Conservation (phyloP, 352 stramenopile genomes). For the Phytophthora citricola region DNA sequence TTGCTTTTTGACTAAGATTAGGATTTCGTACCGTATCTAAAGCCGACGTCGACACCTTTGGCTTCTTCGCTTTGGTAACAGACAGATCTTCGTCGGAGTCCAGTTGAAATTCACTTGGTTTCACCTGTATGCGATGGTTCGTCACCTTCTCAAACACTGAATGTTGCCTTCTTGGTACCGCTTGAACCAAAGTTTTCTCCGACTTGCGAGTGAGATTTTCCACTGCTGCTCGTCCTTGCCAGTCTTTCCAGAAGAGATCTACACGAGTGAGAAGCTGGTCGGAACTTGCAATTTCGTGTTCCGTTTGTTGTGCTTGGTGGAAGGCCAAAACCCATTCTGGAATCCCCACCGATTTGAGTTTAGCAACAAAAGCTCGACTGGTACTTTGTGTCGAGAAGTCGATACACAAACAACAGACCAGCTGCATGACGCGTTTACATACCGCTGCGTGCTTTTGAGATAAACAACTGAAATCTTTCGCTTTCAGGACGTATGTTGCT, state of each 20-base stretch:
- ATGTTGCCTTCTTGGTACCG: neutral
- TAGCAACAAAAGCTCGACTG: slow-evolving; percentile 28
- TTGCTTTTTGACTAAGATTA: neutral
- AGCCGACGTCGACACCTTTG: slow-evolving; percentile 1
- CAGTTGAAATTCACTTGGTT: neutral
- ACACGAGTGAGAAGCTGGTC: slow-evolving; percentile 7
- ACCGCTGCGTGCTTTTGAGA: slow-evolving; percentile 18
- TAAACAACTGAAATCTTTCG: neutral
- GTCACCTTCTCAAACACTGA: neutral
- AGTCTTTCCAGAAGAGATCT: slow-evolving; percentile 43
- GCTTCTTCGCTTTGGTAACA: neutral
- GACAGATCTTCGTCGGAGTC: neutral
- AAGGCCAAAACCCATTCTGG: slow-evolving; percentile 34
- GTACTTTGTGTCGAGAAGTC: slow-evolving; percentile 37
- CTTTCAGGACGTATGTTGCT: slow-evolving; percentile 17
- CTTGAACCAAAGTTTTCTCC: slow-evolving; percentile 13
- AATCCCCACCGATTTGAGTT: slow-evolving; percentile 27
- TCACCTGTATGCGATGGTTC: neutral
- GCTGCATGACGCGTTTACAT: slow-evolving; percentile 46
- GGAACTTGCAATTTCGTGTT: neutral
- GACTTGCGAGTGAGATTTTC: too few relatives aligned
- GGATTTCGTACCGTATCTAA: neutral
- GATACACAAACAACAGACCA: slow-evolving; percentile 44
- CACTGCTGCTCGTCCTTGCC: slow-evolving; percentile 14
- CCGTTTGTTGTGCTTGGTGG: slow-evolving; percentile 17